Percentiles rank a stretch among this genome's conserved stretches.
Conservation (phyloP, 2,329 filamentous ascomycete species). For the Fusarium foetens region DNA sequence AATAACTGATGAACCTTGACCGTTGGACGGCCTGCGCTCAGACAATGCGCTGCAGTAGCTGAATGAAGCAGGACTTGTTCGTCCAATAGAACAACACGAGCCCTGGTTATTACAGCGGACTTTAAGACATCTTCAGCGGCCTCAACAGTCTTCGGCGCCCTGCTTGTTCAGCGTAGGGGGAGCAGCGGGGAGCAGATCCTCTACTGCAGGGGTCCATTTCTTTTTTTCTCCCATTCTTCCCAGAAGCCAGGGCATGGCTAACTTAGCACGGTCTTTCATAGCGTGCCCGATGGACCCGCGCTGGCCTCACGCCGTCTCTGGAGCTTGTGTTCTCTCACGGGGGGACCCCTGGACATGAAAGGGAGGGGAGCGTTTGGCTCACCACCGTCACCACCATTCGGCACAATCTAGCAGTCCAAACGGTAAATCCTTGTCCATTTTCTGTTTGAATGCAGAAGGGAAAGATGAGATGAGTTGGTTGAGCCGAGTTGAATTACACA, state of each 20-base stretch:
- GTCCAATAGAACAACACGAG: constrained; percentile 30
- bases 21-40: constrained; percentile 12
- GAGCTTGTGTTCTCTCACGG: background rate
- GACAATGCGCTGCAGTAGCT: constrained; percentile 22
- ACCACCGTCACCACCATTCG: constrained; percentile 38
- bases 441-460: background rate
- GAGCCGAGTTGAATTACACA: constrained; percentile 1
- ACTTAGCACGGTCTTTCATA: background rate
- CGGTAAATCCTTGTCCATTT: constrained; percentile 11
- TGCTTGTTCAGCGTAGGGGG: background rate
- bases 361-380: constrained; percentile 26
- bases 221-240: background rate
- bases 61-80: constrained; percentile 1
- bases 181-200: constrained; percentile 32
- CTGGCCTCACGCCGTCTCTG: constrained; percentile 24
- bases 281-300: constrained; percentile 26
- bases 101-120: constrained; percentile 10
- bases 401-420: constrained; percentile 32
- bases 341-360: constrained; percentile 29
- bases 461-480: background rate
- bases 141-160: constrained; percentile 29
- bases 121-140: constrained; percentile 36
- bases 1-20: background rate
- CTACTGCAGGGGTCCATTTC: constrained; percentile 29
- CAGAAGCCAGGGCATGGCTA: background rate